Evolutionary conservation across 768 basidiomycete species (phyloP).

Genomic region (Trametes maxima): DNA sequence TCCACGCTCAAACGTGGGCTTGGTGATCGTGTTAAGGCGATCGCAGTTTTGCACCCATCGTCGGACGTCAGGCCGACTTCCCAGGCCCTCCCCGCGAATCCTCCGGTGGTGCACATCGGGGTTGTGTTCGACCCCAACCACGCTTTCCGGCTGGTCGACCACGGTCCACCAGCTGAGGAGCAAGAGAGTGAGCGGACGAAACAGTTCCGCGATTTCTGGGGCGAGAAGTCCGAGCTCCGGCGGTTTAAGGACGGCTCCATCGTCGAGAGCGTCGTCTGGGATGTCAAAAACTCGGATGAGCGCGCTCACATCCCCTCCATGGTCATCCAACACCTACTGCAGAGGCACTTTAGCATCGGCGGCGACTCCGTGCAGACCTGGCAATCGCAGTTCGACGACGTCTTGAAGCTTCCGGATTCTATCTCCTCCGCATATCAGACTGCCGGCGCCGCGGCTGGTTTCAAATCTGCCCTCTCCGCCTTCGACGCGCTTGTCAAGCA

Average conservation of each 20-base stretch:
- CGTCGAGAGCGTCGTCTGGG: constrained; percentile 95
- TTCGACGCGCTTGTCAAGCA: constrained; percentile 78
- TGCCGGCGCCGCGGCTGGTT: constrained; percentile 50
- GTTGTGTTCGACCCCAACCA: constrained; percentile 70
- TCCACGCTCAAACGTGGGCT: constrained; percentile 64
- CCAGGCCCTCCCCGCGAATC: constrained; percentile 55
- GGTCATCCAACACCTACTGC: constrained; percentile 75
- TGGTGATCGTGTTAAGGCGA: constrained; percentile 66
- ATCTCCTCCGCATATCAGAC: constrained; percentile 46
- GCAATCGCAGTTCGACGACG: constrained; percentile 58
- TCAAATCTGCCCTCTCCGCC: constrained; percentile 72
- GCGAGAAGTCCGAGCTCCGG: constrained; percentile 85
- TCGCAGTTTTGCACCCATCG: constrained; percentile 60
- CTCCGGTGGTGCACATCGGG: constrained; percentile 65
- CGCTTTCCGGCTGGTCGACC: constrained; percentile 87
- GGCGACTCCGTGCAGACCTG: constrained; percentile 55
- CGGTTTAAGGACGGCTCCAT: constrained; percentile 97
- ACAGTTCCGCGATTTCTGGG: constrained; percentile 87
- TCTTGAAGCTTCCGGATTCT: constrained; percentile 59
- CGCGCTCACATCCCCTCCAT: constrained; percentile 74
- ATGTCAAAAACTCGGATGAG: constrained; percentile 78
- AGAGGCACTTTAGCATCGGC: constrained; percentile 72
- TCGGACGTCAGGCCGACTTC: constrained; percentile 48
- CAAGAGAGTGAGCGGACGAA: constrained; percentile 49
- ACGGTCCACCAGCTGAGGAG: constrained; percentile 80